Evolutionary conservation across 2,329 filamentous ascomycete species (phyloP).

Genomic region (Lachnellula occidentalis): DNA sequence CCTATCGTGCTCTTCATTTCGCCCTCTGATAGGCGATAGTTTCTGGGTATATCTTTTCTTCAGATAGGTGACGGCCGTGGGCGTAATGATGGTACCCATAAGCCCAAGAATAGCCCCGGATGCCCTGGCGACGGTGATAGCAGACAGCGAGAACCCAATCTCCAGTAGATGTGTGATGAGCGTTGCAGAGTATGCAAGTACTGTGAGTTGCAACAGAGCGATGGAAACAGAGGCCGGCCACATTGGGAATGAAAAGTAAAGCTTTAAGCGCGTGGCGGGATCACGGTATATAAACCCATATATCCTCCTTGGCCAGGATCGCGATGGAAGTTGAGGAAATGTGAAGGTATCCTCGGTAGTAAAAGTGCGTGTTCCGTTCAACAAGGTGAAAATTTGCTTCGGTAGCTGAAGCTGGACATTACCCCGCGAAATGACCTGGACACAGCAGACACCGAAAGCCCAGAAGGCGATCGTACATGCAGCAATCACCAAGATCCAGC

Average conservation of each 20-base stretch:
- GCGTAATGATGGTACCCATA: conserved; percentile 44
- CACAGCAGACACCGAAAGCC: conserved; percentile 32
- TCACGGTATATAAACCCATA: conserved; percentile 23
- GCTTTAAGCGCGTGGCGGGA: conserved; percentile 19
- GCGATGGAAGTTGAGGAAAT: not conserved
- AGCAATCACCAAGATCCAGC: conserved; percentile 37
- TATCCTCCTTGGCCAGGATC: conserved; percentile 1
- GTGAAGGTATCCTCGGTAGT: not conserved
- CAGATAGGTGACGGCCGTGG: conserved; percentile 38
- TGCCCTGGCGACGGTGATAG: conserved; percentile 40
- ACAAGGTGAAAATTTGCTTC: conserved; percentile 16
- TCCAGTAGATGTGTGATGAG: conserved; percentile 49
- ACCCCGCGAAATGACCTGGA: conserved; percentile 31
- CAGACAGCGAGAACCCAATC: conserved; percentile 39
- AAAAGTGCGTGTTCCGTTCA: not conserved
- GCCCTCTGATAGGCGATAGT: not conserved
- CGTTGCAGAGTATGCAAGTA: conserved; percentile 43
- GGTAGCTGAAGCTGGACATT: conserved; percentile 21
- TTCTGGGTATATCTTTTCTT: not conserved
- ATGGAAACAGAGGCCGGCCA: conserved; percentile 42
- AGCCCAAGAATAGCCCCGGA: conserved; percentile 43
- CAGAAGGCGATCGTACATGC: conserved; percentile 37
- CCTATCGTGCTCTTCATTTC: conserved; percentile 19
- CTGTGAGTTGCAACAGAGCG: conserved; percentile 45
- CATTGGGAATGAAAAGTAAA: conserved; percentile 33